Evolutionary conservation across 805 yeast species (phyloP), one percentile per base, ranked within the genome.

Genomic region (Kodamaea sagamina): DNA sequence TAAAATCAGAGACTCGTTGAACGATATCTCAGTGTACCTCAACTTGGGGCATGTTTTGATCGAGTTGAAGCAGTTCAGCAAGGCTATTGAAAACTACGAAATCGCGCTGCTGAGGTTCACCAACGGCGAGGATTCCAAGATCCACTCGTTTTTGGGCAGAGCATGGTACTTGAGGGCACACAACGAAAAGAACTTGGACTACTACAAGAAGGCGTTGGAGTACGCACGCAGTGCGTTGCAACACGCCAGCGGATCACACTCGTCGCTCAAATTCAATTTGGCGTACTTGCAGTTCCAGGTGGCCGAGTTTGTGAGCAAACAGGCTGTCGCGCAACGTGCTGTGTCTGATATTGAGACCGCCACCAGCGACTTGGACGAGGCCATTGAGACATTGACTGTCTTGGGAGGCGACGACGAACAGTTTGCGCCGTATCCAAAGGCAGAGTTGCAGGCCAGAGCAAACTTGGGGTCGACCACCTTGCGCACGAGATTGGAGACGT

Each of bases 71-170:
- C 95, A 90, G 59, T 89, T 71, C 57, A 72, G 84, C 2, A 87
- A 89, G 54, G 92, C 97, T 1, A 84, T 90, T 56, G 98, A 93
- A 63, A 78, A 80, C 56, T 93, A 92, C 65, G 92, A 86, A 49
- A 75, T 86, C 54, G 96, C 96, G 0, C 68, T 86, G 47, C 74
- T 75, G 19, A 76, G 84, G 58, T 85, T 76, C 57, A 75, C 82
- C 28, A 77, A 77, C 44, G 77, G 78, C 4, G 74, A 78, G 29
- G 95, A 85, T 57, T 65, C 88, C 0, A 81, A 78, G 54, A 72
- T 87, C 22, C 64, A 84, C 50, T 80, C 89, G 12, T 74, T 86
- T 50, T 72, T 92, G 46, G 96, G 96, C 34, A 78, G 90, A 48
- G 92, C 93, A 1, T 90, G 97, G 97, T 81, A 82, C 49, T 74